These are phyloP conservation scores for Rhodocollybia butyracea DNA, from an alignment of 768 basidiomycete species.

Conservation along the genomic window DNA sequence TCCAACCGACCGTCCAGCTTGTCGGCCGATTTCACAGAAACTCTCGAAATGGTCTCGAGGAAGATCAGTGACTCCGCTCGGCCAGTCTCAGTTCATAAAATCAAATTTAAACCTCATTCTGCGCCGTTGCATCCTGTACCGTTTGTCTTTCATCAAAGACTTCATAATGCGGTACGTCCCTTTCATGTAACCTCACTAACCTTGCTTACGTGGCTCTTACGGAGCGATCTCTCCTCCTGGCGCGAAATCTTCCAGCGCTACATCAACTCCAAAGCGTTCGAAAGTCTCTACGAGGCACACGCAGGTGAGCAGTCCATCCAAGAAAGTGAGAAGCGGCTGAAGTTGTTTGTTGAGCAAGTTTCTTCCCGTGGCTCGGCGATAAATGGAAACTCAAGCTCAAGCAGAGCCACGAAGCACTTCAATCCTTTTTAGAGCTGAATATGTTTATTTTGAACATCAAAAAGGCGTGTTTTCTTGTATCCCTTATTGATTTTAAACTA, in stretches of 20 bases:
- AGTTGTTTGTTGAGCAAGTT: too few species aligned
- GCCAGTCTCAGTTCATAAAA: conserved; percentile 40
- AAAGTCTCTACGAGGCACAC: conserved; percentile 58
- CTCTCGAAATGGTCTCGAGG: conserved; percentile 34
- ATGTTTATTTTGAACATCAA: too few species aligned
- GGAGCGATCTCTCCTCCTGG: conserved; percentile 84
- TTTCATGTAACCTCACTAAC: too few species aligned
- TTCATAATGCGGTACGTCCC: conserved; percentile 16
- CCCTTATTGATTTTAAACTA: too few species aligned
- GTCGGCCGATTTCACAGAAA: conserved; percentile 44
- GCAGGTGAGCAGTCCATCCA: conserved; percentile 67
- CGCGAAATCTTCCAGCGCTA: conserved; percentile 87
- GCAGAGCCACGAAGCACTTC: too few species aligned
- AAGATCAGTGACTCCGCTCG: too few species aligned
- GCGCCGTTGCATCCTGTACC: conserved; percentile 32
- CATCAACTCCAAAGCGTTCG: conserved; percentile 82
- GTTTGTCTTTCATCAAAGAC: conserved; percentile 22
- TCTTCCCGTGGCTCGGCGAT: too few species aligned
- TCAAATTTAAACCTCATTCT: conserved; percentile 51
- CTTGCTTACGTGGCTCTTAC: neutral
- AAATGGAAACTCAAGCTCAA: too few species aligned
- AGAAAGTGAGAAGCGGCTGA: too few species aligned
- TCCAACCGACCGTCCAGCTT: conserved; percentile 47
- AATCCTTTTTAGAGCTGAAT: too few species aligned
- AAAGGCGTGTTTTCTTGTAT: too few species aligned